Base-by-base conservation (phyloP, 148 eudicot species). In the Dysphania ambrosioides region DNA sequence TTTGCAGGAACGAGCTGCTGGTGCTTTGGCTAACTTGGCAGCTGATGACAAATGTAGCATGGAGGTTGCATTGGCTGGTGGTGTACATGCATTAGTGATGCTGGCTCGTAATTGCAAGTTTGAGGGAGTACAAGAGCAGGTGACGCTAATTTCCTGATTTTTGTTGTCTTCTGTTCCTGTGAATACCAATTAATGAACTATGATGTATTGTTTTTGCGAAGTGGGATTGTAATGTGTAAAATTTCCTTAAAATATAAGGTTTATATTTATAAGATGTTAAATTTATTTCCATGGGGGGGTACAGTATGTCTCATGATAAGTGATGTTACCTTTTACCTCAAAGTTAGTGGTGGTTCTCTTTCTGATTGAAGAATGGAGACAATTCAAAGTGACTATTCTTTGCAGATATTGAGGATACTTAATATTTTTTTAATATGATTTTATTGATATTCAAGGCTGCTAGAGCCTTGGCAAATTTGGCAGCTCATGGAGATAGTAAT, bases 51-150 rank as follows among this genome's bases (percentile, higher is more conserved):
- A 90, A 71, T 95, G 97, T 83, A 95, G 99, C 86, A 90, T 90
- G 90, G 97, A 90, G 79, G 91, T 95, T 75, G 96, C 97, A 65
- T 70, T 78, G 30, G 91, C 90, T 21, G 96, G 99, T 70, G 99
- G 99, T 77, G 90, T 95, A 41, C 96, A 83, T 79, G 99, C 97
- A 78, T 77, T 95, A 82, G 97, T 89, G 78, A 95, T 80, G 87
- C 89, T 95, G 68, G 97, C 97, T 56, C 89, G 91, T 41, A 87
- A 72, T 74, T 87, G 91, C 91, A 90, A 89, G 80, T 86, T 84
- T 79, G 97, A 92, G 78, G 99, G 97, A 72, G 99, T 95, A 76
- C 99, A 90, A 77, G 99, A 95, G 85, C 99, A 95, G 97, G 99
- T 92, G 68, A 68, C 53, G 65, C 38, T 49, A 60, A 65, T 71